A percentile compares a stretch with the other conserved stretches of the same genome.
Evolutionary conservation across 768 basidiomycete species (phyloP).

Genomic region (Mycena rebaudengoi): DNA sequence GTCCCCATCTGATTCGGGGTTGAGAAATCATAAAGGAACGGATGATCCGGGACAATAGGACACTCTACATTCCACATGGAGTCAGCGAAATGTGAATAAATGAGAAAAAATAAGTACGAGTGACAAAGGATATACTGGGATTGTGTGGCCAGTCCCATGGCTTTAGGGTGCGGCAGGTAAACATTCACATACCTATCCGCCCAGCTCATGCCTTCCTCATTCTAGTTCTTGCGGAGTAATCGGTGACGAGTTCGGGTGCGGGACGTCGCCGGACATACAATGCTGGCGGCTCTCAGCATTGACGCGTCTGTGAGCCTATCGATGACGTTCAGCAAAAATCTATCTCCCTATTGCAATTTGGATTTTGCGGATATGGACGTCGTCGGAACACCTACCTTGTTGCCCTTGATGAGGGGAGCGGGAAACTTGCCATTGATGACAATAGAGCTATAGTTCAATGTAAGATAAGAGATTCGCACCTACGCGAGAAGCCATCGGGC

Average conservation of each 20-base stretch:
- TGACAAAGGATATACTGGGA: conserved; percentile 1
- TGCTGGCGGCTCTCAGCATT: background rate
- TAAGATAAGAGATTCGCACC: no score
- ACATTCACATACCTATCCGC: background rate
- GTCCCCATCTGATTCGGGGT: conserved; percentile 41
- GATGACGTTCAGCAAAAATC: background rate
- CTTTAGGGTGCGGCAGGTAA: background rate
- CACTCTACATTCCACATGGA: no score
- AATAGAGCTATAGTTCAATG: no score
- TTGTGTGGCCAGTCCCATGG: background rate
- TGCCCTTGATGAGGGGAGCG: background rate
- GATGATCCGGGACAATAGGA: conserved; percentile 36
- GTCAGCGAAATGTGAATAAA: no score
- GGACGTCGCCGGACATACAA: background rate
- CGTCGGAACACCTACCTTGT: no score
- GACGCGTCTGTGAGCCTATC: conserved; percentile 1
- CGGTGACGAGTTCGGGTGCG: background rate
- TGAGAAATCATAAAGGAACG: conserved; percentile 40
- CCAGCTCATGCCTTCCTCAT: background rate
- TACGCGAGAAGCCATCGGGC: no score
- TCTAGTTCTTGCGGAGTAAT: background rate
- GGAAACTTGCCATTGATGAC: background rate
- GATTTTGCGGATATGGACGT: no score
- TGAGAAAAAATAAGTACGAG: background rate
- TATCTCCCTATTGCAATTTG: background rate